Evolutionary conservation across 192 early-diverging fungal species (phyloP).

Genomic region (Helicostylum pulchrum): DNA sequence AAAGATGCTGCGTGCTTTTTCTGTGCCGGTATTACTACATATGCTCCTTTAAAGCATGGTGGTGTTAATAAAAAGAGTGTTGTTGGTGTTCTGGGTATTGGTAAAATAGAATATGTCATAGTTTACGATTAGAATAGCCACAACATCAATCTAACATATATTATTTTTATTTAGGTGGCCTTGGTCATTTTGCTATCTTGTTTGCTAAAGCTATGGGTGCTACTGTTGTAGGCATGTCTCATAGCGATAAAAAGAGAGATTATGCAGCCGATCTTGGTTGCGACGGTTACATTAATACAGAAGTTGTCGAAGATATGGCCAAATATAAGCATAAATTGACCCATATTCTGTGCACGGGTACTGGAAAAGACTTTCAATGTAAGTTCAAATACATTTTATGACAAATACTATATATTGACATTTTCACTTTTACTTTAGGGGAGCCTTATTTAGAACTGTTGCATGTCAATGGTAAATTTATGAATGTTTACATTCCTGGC

Average conservation of each 20-base stretch:
- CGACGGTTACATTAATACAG: conserved; percentile 23
- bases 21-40: conserved; percentile 71
- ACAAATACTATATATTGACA: background rate
- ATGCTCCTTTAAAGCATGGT: conserved; percentile 39
- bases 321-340: conserved; percentile 11
- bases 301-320: conserved; percentile 13
- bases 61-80: conserved; percentile 34
- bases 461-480: conserved; percentile 7
- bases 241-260: conserved; percentile 53
- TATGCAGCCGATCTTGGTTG: conserved; percentile 57
- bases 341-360: conserved; percentile 24
- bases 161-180: conserved; percentile 58
- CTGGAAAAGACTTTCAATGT: conserved; percentile 3
- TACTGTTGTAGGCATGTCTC: conserved; percentile 55
- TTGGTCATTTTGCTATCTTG: conserved; percentile 60
- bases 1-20: conserved; percentile 64
- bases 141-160: conserved; percentile 34
- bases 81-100: background rate
- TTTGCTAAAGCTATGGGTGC: conserved; percentile 44
- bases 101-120: background rate
- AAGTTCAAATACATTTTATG: background rate
- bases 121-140: too few relatives aligned
- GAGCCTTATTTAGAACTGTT: background rate
- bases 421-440: background rate
- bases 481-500: background rate